These are phyloP conservation scores for Salvia sclarea DNA, from an alignment of 305 asterid genomes.

Conservation along the genomic window DNA sequence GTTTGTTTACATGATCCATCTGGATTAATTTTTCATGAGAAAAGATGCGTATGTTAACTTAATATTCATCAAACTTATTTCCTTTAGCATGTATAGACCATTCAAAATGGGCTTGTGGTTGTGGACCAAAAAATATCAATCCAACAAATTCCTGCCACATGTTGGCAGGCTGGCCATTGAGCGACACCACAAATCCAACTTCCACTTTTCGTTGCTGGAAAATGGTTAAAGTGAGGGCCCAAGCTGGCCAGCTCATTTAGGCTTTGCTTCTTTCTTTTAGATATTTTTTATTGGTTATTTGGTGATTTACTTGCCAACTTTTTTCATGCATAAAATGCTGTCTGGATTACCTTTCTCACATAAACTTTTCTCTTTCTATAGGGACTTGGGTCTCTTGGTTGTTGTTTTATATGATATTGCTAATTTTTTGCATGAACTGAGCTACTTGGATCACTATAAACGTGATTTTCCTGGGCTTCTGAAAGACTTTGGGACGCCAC, in stretches of 20 bases:
- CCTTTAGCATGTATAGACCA: background rate
- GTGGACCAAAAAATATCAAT: no score
- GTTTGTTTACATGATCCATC: conserved; percentile 14
- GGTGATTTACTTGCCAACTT: conserved; percentile 1
- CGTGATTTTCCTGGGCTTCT: conserved; percentile 81
- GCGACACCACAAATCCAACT: conserved; percentile 19
- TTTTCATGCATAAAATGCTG: conserved; percentile 23
- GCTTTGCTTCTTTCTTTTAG: background rate
- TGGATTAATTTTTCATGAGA: background rate
- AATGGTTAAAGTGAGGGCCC: conserved; percentile 36
- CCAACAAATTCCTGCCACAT: background rate
- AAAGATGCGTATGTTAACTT: background rate
- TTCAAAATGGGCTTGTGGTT: background rate
- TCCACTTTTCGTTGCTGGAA: conserved; percentile 35
- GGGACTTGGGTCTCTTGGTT: conserved; percentile 90
- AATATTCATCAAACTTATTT: background rate
- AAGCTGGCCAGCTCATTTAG: background rate
- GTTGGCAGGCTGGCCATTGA: background rate
- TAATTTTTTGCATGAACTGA: conserved; percentile 58
- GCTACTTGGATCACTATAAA: conserved; percentile 86
- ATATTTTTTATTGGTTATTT: conserved; percentile 17
- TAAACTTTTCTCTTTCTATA: conserved; percentile 34
- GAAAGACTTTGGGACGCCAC: conserved; percentile 43
- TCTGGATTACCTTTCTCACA: conserved; percentile 25
- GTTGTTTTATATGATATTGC: conserved; percentile 71